Conservation (phyloP, 305 asterid species). For the Rubia balearica region DNA sequence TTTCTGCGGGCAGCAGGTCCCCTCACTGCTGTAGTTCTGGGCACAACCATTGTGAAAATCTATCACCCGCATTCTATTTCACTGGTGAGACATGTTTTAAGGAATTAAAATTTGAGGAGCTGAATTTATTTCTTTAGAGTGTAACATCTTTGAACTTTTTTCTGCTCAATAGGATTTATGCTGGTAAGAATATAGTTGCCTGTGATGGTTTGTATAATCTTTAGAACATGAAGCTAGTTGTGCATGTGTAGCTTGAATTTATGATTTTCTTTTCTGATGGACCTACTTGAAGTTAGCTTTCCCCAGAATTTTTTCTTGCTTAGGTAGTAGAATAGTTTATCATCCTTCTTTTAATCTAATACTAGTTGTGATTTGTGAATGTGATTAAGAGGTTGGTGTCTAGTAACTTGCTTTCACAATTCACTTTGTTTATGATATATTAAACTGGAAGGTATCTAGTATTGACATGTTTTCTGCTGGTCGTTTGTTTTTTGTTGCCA, state of each 20-base stretch:
- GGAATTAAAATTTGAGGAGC: slow-evolving; percentile 13
- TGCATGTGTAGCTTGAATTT: neutral
- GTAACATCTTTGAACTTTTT: slow-evolving; percentile 10
- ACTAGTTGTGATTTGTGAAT: too few species aligned
- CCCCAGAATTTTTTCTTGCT: too few species aligned
- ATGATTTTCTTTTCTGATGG: too few species aligned
- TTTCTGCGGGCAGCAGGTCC: slow-evolving; percentile 92
- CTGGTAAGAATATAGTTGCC: neutral
- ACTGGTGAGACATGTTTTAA: slow-evolving; percentile 58
- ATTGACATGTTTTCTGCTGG: too few species aligned
- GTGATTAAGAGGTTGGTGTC: too few species aligned
- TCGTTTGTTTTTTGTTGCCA: too few species aligned
- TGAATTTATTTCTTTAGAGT: slow-evolving; percentile 13
- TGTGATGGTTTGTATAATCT: neutral
- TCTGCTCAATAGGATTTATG: slow-evolving; percentile 9
- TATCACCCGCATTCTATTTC: slow-evolving; percentile 77
- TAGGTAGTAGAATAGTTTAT: too few species aligned
- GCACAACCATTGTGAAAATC: slow-evolving; percentile 65
- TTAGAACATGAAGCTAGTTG: neutral
- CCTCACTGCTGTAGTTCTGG: slow-evolving; percentile 86
- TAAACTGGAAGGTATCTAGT: too few species aligned
- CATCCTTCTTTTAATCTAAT: too few species aligned
- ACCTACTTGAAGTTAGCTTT: too few species aligned
- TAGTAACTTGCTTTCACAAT: too few species aligned
- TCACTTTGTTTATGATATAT: too few species aligned